A percentile compares a stretch with the other conserved stretches of the same genome.
Evolutionary conservation across 495 filamentous ascomycete genomes (phyloP).

Genomic region (Poronia punctata): DNA sequence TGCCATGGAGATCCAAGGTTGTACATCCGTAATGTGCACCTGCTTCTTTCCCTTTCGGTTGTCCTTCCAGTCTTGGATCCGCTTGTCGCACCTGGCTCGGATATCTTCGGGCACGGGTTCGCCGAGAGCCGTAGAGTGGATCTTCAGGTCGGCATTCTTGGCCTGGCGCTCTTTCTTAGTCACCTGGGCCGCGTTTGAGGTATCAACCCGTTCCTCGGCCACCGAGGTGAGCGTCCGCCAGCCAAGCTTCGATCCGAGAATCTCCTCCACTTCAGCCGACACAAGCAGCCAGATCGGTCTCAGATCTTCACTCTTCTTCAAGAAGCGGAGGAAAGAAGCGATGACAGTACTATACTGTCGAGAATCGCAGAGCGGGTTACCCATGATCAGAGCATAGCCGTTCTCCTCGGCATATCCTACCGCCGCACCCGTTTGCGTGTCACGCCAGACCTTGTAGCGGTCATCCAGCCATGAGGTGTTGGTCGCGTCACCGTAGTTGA

Average conservation of each 20-base stretch:
- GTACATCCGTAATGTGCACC: constrained; percentile 78
- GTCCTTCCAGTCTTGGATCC: constrained; percentile 69
- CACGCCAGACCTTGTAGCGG: constrained; percentile 75
- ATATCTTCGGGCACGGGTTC: constrained; percentile 56
- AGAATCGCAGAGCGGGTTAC: constrained; percentile 70
- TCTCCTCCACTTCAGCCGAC: constrained; percentile 59
- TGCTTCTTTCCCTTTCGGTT: constrained; percentile 69
- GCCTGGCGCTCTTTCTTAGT: constrained; percentile 57
- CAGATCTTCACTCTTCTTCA: constrained; percentile 61
- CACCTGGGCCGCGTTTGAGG: constrained; percentile 62
- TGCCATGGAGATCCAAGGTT: constrained; percentile 67
- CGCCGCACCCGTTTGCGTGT: constrained; percentile 67
- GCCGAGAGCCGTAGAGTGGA: constrained; percentile 56
- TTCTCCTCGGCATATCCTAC: constrained; percentile 68
- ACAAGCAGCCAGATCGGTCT: constrained; percentile 79
- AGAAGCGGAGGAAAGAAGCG: constrained; percentile 60
- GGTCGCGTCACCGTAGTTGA: constrained; percentile 83
- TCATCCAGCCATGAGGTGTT: constrained; percentile 85
- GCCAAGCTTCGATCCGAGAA: constrained; percentile 65
- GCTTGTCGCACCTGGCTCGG: constrained; percentile 56
- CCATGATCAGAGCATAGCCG: constrained; percentile 69
- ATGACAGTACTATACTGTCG: constrained; percentile 65
- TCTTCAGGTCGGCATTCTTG: constrained; percentile 68
- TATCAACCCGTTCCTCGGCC: constrained; percentile 75
- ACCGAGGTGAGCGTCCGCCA: constrained; percentile 80